phyloP scores from a whole-genome alignment of 768 basidiomycete species.

The Rhodotorula sphaerocarpa region DNA sequence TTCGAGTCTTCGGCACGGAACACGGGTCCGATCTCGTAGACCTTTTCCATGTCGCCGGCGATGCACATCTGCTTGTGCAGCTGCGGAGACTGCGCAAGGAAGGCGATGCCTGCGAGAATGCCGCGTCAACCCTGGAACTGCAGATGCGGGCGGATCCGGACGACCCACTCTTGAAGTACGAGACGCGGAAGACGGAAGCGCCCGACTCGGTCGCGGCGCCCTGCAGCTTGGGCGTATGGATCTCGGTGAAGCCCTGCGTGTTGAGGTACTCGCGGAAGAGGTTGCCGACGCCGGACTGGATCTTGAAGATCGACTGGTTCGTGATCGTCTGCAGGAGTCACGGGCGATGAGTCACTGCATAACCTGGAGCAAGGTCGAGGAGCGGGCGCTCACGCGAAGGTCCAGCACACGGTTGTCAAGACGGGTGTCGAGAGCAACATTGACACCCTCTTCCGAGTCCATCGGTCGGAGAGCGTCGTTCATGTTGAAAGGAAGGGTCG shows the following conservation, averaged over 20 bases:
- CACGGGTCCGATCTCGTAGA: slow-evolving; percentile 89
- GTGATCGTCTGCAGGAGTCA: slow-evolving; percentile 62
- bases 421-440: slow-evolving; percentile 82
- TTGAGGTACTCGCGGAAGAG: slow-evolving; percentile 78
- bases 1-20: slow-evolving; percentile 97
- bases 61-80: slow-evolving; percentile 99
- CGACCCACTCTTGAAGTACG: slow-evolving; percentile 84
- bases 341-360: background rate
- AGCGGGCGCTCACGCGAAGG: slow-evolving; percentile 80
- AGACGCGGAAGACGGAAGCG: slow-evolving; percentile 93
- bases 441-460: slow-evolving; percentile 52
- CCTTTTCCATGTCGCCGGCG: slow-evolving; percentile 93
- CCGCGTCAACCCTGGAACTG: background rate
- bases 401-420: slow-evolving; percentile 90
- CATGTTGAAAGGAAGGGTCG: slow-evolving; percentile 74
- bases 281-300: slow-evolving; percentile 80
- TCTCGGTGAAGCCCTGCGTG: slow-evolving; percentile 72
- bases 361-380: no score
- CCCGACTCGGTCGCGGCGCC: slow-evolving; percentile 95
- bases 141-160: no score
- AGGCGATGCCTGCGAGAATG: slow-evolving; percentile 61
- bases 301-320: slow-evolving; percentile 88
- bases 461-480: slow-evolving; percentile 87
- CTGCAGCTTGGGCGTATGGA: slow-evolving; percentile 95
- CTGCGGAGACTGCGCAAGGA: slow-evolving; percentile 92